These are phyloP conservation scores for Heteromeles arbutifolia DNA, from an alignment of 306 rosid species.

Conservation along the genomic window DNA sequence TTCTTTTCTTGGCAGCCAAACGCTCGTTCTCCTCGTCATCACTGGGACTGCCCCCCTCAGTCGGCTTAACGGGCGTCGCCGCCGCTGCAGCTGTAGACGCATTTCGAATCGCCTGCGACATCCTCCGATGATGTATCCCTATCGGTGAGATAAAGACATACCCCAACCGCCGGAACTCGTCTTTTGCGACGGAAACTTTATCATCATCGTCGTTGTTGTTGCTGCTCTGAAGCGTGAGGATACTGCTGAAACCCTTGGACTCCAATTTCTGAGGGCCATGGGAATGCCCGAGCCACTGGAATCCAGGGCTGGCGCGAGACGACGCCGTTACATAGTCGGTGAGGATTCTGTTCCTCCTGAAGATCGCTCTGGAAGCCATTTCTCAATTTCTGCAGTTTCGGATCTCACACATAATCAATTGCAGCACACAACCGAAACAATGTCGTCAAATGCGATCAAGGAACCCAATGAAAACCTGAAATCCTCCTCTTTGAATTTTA, in stretches of 20 bases:
- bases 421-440: neutral
- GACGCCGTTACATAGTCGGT: constrained; percentile 25
- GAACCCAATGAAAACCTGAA: neutral
- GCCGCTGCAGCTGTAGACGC: constrained; percentile 38
- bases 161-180: constrained; percentile 14
- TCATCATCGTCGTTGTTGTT: neutral
- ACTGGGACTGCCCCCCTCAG: constrained; percentile 16
- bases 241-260: constrained; percentile 15
- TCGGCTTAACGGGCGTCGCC: constrained; percentile 41
- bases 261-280: constrained; percentile 14
- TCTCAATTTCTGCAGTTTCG: neutral
- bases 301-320: constrained; percentile 23
- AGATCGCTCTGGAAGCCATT: constrained; percentile 64
- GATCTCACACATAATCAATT: constrained; percentile 4
- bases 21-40: constrained; percentile 35
- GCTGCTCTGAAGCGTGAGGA: constrained; percentile 2
- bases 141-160: constrained; percentile 9
- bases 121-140: constrained; percentile 25
- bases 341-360: constrained; percentile 42
- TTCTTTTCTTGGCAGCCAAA: constrained; percentile 42
- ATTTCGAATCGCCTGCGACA: constrained; percentile 33
- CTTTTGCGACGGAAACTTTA: constrained; percentile 5
- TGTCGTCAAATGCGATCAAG: neutral
- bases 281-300: constrained; percentile 25
- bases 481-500: neutral